phyloP scores from a whole-genome alignment of 768 basidiomycete species.

The Omphalotus guepiniiformis region DNA sequence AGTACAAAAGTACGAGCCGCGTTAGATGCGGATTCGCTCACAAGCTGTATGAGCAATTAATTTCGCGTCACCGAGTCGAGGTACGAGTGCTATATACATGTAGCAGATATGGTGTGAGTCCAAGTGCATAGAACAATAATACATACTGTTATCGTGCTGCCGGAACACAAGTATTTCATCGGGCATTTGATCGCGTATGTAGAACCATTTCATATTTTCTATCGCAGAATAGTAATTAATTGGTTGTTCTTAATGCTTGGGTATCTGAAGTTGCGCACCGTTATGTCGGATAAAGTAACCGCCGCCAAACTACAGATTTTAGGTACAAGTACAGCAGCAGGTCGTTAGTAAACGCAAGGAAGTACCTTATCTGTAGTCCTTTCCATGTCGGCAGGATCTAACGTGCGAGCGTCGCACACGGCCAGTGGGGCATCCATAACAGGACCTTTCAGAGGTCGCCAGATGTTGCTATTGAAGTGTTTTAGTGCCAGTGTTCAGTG shows the following conservation, averaged over 20 bases:
- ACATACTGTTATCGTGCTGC: conserved; percentile 8
- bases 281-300: conserved; percentile 9
- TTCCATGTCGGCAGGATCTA: conserved; percentile 8
- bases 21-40: neutral
- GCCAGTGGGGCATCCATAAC: conserved; percentile 7
- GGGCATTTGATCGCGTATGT: conserved; percentile 8
- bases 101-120: too few relatives aligned
- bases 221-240: too few relatives aligned
- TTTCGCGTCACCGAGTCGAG: neutral
- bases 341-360: too few relatives aligned
- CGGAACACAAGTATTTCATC: conserved; percentile 9
- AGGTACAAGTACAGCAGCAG: neutral
- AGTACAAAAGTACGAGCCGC: neutral
- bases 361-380: conserved; percentile 6
- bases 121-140: too few relatives aligned
- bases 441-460: conserved; percentile 8
- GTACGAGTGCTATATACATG: conserved; percentile 1
- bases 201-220: conserved; percentile 9
- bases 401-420: conserved; percentile 7
- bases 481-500: neutral
- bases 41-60: conserved; percentile 9
- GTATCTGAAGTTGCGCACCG: neutral
- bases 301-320: conserved; percentile 9
- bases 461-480: neutral
- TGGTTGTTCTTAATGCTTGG: too few relatives aligned